Conservation (phyloP, 306 rosid species). For the Quercus suber region DNA sequence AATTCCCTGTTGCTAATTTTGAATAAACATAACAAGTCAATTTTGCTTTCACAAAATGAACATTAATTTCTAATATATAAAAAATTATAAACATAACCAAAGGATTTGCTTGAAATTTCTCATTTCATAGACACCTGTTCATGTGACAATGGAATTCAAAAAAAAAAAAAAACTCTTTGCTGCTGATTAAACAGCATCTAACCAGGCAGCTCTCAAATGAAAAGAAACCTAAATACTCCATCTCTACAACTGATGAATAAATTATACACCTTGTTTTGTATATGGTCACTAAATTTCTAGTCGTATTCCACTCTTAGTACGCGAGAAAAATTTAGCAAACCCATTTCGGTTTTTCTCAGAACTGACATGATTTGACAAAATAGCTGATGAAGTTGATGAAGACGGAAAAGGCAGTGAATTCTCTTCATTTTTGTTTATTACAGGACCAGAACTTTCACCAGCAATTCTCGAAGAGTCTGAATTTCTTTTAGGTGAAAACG, state of each 20-base stretch:
- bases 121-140: background rate
- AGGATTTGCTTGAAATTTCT: background rate
- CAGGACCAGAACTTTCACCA: slow-evolving; percentile 38
- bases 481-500: slow-evolving; percentile 72
- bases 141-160: background rate
- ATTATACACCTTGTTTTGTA: slow-evolving; percentile 1
- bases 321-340: slow-evolving; percentile 86
- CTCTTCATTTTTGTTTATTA: slow-evolving; percentile 39
- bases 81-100: background rate
- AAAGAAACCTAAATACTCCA: slow-evolving; percentile 15
- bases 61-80: no score
- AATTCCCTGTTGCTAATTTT: background rate
- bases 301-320: slow-evolving; percentile 86
- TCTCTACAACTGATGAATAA: slow-evolving; percentile 29
- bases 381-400: slow-evolving; percentile 42
- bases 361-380: slow-evolving; percentile 41
- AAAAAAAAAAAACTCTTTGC: background rate
- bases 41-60: no score
- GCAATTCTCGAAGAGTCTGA: slow-evolving; percentile 35
- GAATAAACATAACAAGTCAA: background rate
- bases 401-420: slow-evolving; percentile 46
- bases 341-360: slow-evolving; percentile 83
- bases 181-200: slow-evolving; percentile 16
- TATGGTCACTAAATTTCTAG: slow-evolving; percentile 55
- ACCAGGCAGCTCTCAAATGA: slow-evolving; percentile 23